phyloP scores from a whole-genome alignment of 345 rosid genomes.

The Bruguiera gymnorhiza region DNA sequence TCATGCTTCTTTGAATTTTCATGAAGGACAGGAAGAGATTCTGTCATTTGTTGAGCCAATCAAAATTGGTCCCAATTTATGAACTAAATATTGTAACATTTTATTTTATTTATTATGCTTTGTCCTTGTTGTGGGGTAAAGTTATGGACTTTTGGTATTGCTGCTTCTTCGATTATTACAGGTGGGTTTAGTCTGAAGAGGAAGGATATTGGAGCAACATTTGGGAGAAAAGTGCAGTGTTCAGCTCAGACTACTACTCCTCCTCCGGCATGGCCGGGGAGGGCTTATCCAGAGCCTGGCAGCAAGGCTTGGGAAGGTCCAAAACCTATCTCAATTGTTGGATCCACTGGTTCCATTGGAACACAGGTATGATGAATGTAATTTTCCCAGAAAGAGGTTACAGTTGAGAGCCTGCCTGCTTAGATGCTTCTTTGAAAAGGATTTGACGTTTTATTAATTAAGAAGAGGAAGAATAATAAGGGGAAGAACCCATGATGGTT shows the following conservation, averaged over 20 bases:
- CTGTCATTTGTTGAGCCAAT: too few species aligned
- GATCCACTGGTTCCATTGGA: conserved; percentile 98
- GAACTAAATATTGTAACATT: too few species aligned
- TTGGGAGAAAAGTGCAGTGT: conserved; percentile 59
- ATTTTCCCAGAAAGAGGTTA: too few species aligned
- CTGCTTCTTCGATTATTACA: conserved; percentile 23
- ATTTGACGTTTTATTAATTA: too few species aligned
- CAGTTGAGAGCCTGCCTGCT: neutral
- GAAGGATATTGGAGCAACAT: conserved; percentile 38
- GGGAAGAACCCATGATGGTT: too few species aligned
- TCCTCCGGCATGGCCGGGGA: conserved; percentile 97
- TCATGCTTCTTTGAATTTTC: too few species aligned
- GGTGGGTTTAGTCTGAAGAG: conserved; percentile 59
- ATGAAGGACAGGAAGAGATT: too few species aligned
- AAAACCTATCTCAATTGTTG: conserved; percentile 83
- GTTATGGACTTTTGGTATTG: conserved; percentile 7
- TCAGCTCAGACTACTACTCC: conserved; percentile 44
- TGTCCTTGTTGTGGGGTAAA: neutral
- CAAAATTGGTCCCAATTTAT: too few species aligned
- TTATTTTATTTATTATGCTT: too few species aligned
- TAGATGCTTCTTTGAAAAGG: neutral
- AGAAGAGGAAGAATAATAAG: too few species aligned
- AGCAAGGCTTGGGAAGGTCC: conserved; percentile 84
- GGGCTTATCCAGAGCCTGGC: conserved; percentile 65
- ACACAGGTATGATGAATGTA: conserved; percentile 59